A percentile compares a stretch with the other conserved stretches of the same genome.
These are phyloP conservation scores for Lactarius sp. DNA, from an alignment of 768 basidiomycete species.

Conservation along the genomic window DNA sequence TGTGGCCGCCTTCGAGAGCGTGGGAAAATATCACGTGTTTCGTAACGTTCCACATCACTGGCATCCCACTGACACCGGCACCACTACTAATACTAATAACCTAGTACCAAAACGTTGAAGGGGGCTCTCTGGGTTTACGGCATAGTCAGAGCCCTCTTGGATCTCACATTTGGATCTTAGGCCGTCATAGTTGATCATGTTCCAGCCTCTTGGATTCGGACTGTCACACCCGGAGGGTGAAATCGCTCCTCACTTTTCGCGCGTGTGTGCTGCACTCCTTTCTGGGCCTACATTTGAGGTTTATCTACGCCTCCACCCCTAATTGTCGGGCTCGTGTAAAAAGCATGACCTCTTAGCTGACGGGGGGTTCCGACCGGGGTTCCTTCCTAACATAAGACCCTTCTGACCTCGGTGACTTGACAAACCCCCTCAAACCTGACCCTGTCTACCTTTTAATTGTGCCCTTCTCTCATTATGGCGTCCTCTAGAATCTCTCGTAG, in stretches of 20 bases:
- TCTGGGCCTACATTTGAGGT: constrained; percentile 13
- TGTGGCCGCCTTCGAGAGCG: neutral
- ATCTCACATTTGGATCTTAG: constrained; percentile 10
- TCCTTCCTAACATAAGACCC: constrained; percentile 22
- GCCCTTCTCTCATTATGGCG: constrained; percentile 9
- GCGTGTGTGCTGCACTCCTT: constrained; percentile 21
- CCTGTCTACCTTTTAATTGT: constrained; percentile 5
- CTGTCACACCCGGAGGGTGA: constrained; percentile 12
- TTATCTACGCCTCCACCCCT: constrained; percentile 18
- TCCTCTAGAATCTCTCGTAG: constrained; percentile 24
- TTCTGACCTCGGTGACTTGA: neutral
- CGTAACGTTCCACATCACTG: neutral
- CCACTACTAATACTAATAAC: neutral
- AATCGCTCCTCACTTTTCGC: constrained; percentile 20
- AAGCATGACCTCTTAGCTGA: constrained; percentile 20
- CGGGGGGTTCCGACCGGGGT: neutral
- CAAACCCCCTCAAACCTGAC: constrained; percentile 15
- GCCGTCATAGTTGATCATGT: constrained; percentile 11
- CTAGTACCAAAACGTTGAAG: neutral
- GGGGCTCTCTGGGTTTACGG: neutral
- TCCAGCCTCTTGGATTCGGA: constrained; percentile 11
- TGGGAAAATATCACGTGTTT: neutral
- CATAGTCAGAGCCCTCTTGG: neutral
- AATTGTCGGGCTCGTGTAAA: constrained; percentile 22
- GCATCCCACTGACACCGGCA: neutral